Conservation (phyloP, 169 alveolate species). For the Eimeria maxima region DNA sequence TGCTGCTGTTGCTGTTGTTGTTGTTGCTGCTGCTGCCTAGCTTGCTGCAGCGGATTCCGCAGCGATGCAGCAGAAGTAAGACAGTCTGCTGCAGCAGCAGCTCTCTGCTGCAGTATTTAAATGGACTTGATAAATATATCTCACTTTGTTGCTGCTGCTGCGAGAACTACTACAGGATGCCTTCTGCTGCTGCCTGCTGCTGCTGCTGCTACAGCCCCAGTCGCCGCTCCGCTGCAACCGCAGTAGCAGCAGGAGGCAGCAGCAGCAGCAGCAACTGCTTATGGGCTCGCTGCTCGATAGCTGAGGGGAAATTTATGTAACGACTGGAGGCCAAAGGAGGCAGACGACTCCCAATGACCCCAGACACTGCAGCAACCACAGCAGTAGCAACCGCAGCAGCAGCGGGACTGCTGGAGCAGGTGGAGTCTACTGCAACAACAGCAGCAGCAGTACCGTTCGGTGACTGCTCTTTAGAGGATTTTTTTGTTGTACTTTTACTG, state of each 20-base stretch:
- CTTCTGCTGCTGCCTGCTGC: constrained; percentile 31
- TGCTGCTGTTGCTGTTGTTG: constrained; percentile 9
- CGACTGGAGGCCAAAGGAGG: background rate
- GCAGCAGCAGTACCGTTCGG: constrained; percentile 4
- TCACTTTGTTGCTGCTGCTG: background rate
- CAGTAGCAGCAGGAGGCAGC: too few species aligned
- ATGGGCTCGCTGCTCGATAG: background rate
- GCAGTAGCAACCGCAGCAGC: constrained; percentile 19
- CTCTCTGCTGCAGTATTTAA: background rate
- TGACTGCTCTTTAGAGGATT: background rate
- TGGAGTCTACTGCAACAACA: background rate
- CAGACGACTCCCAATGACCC: background rate
- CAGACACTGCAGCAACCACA: constrained; percentile 15
- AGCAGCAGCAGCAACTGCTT: too few species aligned
- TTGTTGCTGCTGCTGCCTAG: background rate
- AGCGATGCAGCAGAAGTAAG: background rate
- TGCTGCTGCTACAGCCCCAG: background rate
- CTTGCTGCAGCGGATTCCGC: background rate
- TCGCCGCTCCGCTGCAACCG: too few species aligned
- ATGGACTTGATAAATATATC: too few species aligned
- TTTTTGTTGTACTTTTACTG: background rate
- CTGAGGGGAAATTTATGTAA: background rate
- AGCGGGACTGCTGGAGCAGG: background rate
- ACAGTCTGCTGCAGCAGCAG: constrained; percentile 1
- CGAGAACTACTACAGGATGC: background rate